Percentiles rank a stretch among this genome's conserved stretches.
Evolutionary conservation across 345 rosid species (phyloP).

Genomic region (Citrus sp.): DNA sequence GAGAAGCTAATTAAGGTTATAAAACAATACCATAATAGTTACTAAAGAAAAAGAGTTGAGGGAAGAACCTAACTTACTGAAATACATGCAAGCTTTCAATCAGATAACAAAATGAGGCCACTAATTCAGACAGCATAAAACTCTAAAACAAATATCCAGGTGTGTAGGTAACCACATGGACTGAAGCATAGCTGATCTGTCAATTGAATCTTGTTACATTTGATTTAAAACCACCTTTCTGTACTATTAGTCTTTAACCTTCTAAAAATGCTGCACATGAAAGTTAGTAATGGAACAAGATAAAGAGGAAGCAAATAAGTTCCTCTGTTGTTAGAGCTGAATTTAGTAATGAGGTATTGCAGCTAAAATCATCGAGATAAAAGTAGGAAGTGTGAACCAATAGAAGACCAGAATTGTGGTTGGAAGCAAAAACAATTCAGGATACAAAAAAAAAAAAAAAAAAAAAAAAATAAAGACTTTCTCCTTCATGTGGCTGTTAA

Average conservation of each 20-base stretch:
- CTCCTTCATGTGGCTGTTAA: background rate
- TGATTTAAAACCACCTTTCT: background rate
- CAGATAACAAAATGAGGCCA: background rate
- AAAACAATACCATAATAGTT: background rate
- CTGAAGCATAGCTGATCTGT: background rate
- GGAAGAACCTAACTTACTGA: background rate
- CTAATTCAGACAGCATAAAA: background rate
- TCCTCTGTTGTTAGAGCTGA: too few species aligned
- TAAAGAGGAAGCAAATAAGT: too few species aligned
- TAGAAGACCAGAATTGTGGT: background rate
- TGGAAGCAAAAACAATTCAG: background rate
- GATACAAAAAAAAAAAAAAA: too few species aligned
- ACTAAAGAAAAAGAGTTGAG: background rate
- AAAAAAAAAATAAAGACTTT: background rate
- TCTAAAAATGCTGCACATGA: background rate
- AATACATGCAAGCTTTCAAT: background rate
- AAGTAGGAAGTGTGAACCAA: background rate
- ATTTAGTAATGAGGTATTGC: background rate
- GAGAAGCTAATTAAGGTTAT: conserved; percentile 4
- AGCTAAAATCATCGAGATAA: background rate
- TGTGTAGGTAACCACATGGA: background rate
- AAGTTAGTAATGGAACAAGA: background rate
- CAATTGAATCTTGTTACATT: background rate
- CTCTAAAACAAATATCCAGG: background rate
- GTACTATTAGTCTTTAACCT: background rate